Evolutionary conservation across 805 yeast genomes (phyloP), one percentile per base, ranked within the genome.

Genomic region (Metschnikowia vanudenii): DNA sequence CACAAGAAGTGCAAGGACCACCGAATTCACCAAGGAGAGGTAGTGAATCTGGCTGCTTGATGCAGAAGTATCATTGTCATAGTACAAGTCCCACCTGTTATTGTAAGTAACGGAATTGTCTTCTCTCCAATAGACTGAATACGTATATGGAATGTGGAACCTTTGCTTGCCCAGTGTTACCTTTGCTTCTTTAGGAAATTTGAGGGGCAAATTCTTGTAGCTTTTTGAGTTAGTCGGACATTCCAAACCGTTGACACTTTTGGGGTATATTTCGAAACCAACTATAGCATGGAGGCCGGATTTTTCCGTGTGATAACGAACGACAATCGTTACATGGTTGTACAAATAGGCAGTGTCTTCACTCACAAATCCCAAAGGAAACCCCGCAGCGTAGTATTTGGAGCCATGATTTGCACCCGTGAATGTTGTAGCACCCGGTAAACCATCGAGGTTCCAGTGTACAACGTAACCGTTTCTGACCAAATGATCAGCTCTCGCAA

Each of bases 211-310:
- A 51, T 82, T 80, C 31, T 78, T 69, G 61, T 73, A 84, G 56
- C 78, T 68, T 52, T 78, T 82, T 8, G 83, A 73, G 3, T 85
- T 82, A 11, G 90, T 91, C 1, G 96, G 95, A 63, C 96, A 89
- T 41, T 65, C 74, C 61, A 65, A 76, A 62, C 75, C 81, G 36
- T 76, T 69, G 11, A 86, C 91, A 44, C 94, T 85, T 61, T 81
- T 84, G 10, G 96, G 96, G 60, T 89, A 89, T 12, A 88, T 87
- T 66, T 89, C 97, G 56, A 90, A 86, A 0, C 96, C 97, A 16
- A 89, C 96, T 55, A 89, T 87, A 3, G 87, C 74, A 52, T 75
- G 71, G 41, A 67, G 48, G 1, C 61, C 59, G 0, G 59, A 71
- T 71, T 41, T 69, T 16, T 67, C 73, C 5, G 50, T 50, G 55